Conservation (phyloP, 371 early-diverging fungal species). For the Mortierella sp. region DNA sequence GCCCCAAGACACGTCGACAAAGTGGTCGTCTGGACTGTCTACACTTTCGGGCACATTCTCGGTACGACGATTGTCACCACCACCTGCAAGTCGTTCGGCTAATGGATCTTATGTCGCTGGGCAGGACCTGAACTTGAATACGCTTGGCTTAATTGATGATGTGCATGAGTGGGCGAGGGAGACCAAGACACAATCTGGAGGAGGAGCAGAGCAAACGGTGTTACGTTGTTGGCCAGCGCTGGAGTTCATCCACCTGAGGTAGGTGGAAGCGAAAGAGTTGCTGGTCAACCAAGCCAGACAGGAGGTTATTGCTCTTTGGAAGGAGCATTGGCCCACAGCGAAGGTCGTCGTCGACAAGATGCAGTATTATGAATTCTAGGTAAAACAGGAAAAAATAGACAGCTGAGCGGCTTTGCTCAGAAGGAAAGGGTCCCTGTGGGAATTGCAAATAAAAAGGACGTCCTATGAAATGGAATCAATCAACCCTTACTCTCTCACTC, state of each 20-base stretch:
- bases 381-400: neutral
- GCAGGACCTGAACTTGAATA: neutral
- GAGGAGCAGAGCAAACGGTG: no score
- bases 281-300: neutral
- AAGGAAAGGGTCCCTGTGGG: neutral
- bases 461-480: no score
- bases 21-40: neutral
- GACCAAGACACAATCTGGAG: neutral
- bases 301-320: neutral
- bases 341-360: neutral
- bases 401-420: no score
- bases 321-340: neutral
- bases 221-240: neutral
- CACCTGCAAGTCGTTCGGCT: neutral
- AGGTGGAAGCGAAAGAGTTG: neutral
- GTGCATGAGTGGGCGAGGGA: slow-evolving; percentile 1
- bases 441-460: no score
- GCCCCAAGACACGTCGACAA: neutral
- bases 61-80: neutral
- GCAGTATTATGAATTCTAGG: neutral
- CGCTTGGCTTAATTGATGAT: neutral
- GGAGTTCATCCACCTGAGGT: neutral
- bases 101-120: neutral
- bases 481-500: neutral
- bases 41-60: neutral